phyloP scores from a whole-genome alignment of 2,329 filamentous ascomycete genomes.

The Setomelanomma holmii region DNA sequence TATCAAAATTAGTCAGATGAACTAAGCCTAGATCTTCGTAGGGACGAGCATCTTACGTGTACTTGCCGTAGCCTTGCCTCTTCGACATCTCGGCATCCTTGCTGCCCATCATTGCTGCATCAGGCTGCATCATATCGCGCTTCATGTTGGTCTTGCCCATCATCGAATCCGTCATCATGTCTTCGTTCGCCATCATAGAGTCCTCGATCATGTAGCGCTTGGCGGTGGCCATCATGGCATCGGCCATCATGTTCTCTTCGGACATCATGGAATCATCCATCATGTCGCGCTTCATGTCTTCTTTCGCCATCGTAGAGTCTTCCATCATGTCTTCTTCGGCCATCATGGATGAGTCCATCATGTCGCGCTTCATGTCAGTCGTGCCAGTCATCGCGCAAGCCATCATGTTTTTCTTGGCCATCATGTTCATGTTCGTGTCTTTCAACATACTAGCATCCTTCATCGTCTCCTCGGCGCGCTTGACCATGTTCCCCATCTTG shows the following conservation, averaged over 20 bases:
- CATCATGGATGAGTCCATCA: neutral
- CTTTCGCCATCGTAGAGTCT: neutral
- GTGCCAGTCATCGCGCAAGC: neutral
- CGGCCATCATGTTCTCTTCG: no score
- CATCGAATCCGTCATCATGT: neutral
- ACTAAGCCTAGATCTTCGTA: no score
- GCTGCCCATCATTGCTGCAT: no score
- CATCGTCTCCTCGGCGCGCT: neutral
- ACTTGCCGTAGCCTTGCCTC: no score
- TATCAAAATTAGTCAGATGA: no score
- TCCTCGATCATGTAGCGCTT: no score
- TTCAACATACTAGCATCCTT: neutral
- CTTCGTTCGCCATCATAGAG: neutral
- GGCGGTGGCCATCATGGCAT: no score
- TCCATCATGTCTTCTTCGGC: neutral
- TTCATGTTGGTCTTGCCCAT: neutral
- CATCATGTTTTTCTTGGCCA: no score
- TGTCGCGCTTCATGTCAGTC: neutral
- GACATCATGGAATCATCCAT: neutral
- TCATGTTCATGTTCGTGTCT: neutral
- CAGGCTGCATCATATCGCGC: no score
- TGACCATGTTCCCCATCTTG: neutral
- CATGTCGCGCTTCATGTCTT: neutral
- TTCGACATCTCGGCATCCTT: no score
- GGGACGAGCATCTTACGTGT: no score